Percentiles rank a stretch among this genome's conserved stretches.
Evolutionary conservation across 495 filamentous ascomycete species (phyloP).

Genomic region (Amniculicola lignicola): DNA sequence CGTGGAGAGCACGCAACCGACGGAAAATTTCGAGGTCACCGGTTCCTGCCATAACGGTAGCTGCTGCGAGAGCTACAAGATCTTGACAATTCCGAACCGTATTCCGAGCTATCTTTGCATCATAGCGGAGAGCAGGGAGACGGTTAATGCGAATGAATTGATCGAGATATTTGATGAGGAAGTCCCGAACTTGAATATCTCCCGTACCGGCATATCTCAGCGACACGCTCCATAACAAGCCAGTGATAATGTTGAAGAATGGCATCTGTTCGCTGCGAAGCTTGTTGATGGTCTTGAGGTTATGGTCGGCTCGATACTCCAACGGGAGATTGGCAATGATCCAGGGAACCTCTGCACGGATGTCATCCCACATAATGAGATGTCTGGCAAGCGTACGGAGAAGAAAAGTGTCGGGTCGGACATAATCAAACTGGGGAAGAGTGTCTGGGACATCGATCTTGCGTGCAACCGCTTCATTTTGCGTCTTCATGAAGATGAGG

Average conservation of each 20-base stretch:
- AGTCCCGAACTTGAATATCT: constrained; percentile 64
- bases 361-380: constrained; percentile 88
- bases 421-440: constrained; percentile 85
- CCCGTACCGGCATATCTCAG: constrained; percentile 87
- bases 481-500: constrained; percentile 97
- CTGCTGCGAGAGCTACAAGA: constrained; percentile 71
- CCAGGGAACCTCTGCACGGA: constrained; percentile 68
- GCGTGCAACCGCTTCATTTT: constrained; percentile 79
- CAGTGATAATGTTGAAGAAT: constrained; percentile 87
- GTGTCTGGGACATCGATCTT: constrained; percentile 94
- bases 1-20: constrained; percentile 82
- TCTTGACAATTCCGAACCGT: constrained; percentile 90
- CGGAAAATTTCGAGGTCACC: constrained; percentile 87
- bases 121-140: constrained; percentile 66
- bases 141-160: constrained; percentile 77
- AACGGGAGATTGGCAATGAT: constrained; percentile 66
- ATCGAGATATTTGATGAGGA: constrained; percentile 81
- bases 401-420: constrained; percentile 88
- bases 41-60: constrained; percentile 91
- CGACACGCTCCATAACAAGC: constrained; percentile 80
- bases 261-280: constrained; percentile 78
- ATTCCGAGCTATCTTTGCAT: constrained; percentile 72
- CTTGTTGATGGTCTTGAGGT: constrained; percentile 51
- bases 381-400: constrained; percentile 87
- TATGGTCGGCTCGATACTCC: constrained; percentile 57